phyloP scores from a whole-genome alignment of 495 filamentous ascomycete genomes.

The Hypoxylon fuscum region DNA sequence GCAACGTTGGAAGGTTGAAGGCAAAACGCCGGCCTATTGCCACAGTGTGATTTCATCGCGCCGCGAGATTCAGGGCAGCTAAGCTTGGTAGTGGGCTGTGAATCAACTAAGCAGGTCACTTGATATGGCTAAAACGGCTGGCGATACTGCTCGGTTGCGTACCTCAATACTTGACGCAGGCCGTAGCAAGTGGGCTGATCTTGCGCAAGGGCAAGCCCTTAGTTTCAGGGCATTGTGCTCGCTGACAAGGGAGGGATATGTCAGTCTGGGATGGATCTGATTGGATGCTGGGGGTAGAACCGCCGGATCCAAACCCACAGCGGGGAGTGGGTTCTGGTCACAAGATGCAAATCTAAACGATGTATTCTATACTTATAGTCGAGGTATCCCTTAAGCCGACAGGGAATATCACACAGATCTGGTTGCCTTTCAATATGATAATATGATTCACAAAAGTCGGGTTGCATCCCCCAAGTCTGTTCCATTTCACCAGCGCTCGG shows the following conservation, averaged over 20 bases:
- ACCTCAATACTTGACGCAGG: slow-evolving; percentile 25
- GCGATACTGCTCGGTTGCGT: slow-evolving; percentile 20
- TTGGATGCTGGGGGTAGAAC: slow-evolving; percentile 27
- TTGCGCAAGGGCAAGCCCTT: slow-evolving; percentile 35
- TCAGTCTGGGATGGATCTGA: background rate
- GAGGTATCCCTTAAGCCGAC: slow-evolving; percentile 28
- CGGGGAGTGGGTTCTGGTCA: slow-evolving; percentile 36
- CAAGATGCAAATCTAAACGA: slow-evolving; percentile 38
- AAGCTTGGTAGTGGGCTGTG: slow-evolving; percentile 12
- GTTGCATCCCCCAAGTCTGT: slow-evolving; percentile 31
- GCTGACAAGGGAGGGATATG: slow-evolving; percentile 34
- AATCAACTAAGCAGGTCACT: slow-evolving; percentile 36
- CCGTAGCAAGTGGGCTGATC: slow-evolving; percentile 36
- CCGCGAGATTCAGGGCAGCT: slow-evolving; percentile 18
- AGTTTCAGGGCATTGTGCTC: slow-evolving; percentile 36
- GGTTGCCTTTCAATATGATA: slow-evolving; percentile 1
- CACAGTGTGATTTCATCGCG: slow-evolving; percentile 40
- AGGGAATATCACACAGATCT: slow-evolving; percentile 11
- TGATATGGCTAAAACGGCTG: slow-evolving; percentile 38
- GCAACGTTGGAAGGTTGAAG: slow-evolving; percentile 8
- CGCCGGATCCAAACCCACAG: slow-evolving; percentile 38
- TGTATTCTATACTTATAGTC: slow-evolving; percentile 27
- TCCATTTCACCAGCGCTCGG: slow-evolving; percentile 24
- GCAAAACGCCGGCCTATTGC: slow-evolving; percentile 33
- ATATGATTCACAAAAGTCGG: slow-evolving; percentile 24